Conservation (phyloP, 1,284 basidiomycete genomes). For the Cryptococcus wingfieldii region DNA sequence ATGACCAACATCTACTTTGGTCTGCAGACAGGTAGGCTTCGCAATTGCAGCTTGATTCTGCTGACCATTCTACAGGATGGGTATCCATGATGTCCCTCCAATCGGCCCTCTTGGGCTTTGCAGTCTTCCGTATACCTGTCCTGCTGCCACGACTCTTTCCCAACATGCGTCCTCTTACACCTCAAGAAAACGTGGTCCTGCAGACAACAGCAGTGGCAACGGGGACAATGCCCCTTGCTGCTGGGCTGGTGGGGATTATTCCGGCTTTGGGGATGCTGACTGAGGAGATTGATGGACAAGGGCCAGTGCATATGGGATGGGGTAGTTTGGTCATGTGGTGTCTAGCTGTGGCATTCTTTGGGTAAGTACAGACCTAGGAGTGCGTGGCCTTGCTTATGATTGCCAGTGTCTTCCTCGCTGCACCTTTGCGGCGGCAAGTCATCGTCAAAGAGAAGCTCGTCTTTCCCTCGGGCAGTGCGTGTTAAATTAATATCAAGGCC, state of each 20-base stretch:
- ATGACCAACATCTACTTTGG: slow-evolving; percentile 51
- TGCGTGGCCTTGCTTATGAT: not conserved
- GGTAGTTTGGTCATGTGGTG: slow-evolving; percentile 68
- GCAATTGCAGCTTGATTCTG: not conserved
- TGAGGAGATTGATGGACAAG: slow-evolving; percentile 66
- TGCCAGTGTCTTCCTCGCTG: slow-evolving; percentile 81
- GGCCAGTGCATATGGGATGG: slow-evolving; percentile 71
- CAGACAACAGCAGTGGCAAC: slow-evolving; percentile 95
- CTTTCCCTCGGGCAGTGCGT: slow-evolving; percentile 77
- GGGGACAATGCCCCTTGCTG: slow-evolving; percentile 77
- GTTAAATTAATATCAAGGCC: not conserved
- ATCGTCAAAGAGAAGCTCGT: slow-evolving; percentile 90
- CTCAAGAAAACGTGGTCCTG: slow-evolving; percentile 86
- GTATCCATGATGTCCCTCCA: slow-evolving; percentile 81
- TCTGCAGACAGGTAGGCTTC: slow-evolving; percentile 42
- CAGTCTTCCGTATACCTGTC: slow-evolving; percentile 65
- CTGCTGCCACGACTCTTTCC: slow-evolving; percentile 53
- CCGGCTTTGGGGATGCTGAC: slow-evolving; percentile 79
- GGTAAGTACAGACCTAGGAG: slow-evolving; percentile 52
- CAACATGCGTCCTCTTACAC: slow-evolving; percentile 56
- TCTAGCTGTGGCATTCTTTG: slow-evolving; percentile 75
- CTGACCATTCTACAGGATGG: slow-evolving; percentile 36
- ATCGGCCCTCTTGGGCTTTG: slow-evolving; percentile 83
- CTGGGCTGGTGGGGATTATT: slow-evolving; percentile 90
- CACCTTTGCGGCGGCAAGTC: slow-evolving; percentile 88